phyloP scores from a whole-genome alignment of 1,139 yeast genomes.

The Diutina neorugosa region DNA sequence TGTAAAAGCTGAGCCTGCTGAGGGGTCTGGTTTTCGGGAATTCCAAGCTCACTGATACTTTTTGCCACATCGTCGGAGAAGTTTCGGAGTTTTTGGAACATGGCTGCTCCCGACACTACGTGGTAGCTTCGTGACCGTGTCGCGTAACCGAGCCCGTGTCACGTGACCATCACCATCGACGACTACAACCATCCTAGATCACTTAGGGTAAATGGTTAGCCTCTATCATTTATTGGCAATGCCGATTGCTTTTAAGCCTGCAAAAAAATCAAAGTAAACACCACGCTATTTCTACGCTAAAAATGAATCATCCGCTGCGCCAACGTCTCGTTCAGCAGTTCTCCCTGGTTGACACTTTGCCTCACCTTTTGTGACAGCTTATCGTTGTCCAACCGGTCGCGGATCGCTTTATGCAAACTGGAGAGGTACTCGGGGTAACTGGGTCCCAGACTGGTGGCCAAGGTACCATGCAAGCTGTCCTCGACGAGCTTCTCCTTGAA shows the following conservation, averaged over 20 bases:
- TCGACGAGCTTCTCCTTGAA: constrained; percentile 59
- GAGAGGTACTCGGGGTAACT: constrained; percentile 51
- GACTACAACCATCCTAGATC: too few relatives aligned
- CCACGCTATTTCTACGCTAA: constrained; percentile 8
- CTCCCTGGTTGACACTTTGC: constrained; percentile 14
- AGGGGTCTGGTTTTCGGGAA: constrained; percentile 1
- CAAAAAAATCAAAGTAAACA: not conserved
- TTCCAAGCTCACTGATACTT: constrained; percentile 3
- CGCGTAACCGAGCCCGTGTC: not conserved
- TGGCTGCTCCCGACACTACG: not conserved
- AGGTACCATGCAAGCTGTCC: constrained; percentile 34
- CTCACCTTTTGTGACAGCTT: constrained; percentile 23
- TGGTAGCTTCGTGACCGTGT: not conserved
- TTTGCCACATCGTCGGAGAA: constrained; percentile 4
- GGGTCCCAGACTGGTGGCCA: constrained; percentile 25
- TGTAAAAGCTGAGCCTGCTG: not conserved
- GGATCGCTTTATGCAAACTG: constrained; percentile 48
- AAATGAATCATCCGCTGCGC: constrained; percentile 31
- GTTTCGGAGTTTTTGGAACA: constrained; percentile 4
- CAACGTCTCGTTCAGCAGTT: constrained; percentile 14
- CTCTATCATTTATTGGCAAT: not conserved
- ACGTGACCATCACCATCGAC: not conserved
- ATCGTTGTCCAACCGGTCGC: constrained; percentile 39
- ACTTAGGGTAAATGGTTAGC: too few relatives aligned
- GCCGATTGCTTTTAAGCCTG: too few relatives aligned